phyloP scores from a whole-genome alignment of 2,329 filamentous ascomycete genomes.

The Talaromyces piceae region DNA sequence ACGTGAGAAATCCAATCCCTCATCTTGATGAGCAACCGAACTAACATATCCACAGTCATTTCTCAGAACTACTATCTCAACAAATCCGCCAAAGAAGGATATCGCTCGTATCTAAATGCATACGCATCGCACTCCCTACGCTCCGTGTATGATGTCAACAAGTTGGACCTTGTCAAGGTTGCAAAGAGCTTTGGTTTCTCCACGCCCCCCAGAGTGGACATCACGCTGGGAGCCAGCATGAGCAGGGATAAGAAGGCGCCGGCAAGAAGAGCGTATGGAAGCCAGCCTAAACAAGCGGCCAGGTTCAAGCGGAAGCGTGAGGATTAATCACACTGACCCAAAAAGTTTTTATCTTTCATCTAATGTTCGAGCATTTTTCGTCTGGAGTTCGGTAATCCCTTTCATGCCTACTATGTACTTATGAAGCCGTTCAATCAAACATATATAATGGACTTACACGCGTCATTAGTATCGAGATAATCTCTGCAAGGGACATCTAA shows the following conservation, averaged over 20 bases:
- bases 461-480: no score
- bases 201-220: constrained; percentile 69
- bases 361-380: constrained; percentile 7
- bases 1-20: background rate
- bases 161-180: constrained; percentile 74
- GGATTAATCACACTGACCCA: constrained; percentile 13
- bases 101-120: constrained; percentile 86
- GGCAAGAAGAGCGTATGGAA: constrained; percentile 65
- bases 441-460: background rate
- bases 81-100: constrained; percentile 69
- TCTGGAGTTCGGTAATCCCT: constrained; percentile 7
- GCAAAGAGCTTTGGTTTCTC: constrained; percentile 78
- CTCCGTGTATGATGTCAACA: constrained; percentile 77
- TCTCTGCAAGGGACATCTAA: no score
- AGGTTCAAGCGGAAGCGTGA: constrained; percentile 46
- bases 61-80: constrained; percentile 95
- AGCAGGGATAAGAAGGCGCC: constrained; percentile 61
- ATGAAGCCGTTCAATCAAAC: background rate
- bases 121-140: constrained; percentile 82
- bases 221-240: constrained; percentile 70
- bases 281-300: constrained; percentile 61
- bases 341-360: background rate
- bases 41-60: constrained; percentile 59
- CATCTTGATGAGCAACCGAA: background rate
- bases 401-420: background rate